Conservation (phyloP, 805 yeast genomes). For the Ogataea allantospora region DNA sequence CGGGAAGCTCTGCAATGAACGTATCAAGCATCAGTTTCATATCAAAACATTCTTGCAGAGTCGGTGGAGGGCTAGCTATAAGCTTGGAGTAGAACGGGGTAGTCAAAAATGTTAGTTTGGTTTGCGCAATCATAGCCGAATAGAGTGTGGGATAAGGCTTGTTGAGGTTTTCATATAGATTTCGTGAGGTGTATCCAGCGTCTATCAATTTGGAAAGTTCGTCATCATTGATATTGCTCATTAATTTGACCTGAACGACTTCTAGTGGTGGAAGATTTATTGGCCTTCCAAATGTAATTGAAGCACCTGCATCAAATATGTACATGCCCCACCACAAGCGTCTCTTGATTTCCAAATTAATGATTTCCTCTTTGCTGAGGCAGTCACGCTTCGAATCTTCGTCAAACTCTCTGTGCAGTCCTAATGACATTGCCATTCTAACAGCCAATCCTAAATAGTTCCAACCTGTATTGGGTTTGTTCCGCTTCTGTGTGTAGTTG, state of each 20-base stretch:
- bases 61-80: conserved; percentile 47
- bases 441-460: conserved; percentile 62
- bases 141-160: conserved; percentile 50
- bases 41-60: conserved; percentile 49
- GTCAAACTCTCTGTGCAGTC: conserved; percentile 53
- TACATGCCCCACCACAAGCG: conserved; percentile 69
- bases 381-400: conserved; percentile 19
- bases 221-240: conserved; percentile 50
- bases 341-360: conserved; percentile 54
- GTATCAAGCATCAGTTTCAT: conserved; percentile 43
- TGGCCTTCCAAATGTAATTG: conserved; percentile 66
- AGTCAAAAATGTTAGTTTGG: conserved; percentile 48
- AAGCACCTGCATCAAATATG: conserved; percentile 61
- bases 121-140: conserved; percentile 56
- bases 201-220: conserved; percentile 32
- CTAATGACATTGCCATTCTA: conserved; percentile 65
- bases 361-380: conserved; percentile 33
- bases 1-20: conserved; percentile 44
- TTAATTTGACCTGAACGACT: conserved; percentile 47
- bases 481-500: conserved; percentile 61
- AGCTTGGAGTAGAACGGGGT: conserved; percentile 48
- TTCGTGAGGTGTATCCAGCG: conserved; percentile 16
- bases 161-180: conserved; percentile 22
- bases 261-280: conserved; percentile 47
- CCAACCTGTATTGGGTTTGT: conserved; percentile 70